phyloP scores from a whole-genome alignment of 1,284 basidiomycete genomes.

The Marasmius tenuissimus region DNA sequence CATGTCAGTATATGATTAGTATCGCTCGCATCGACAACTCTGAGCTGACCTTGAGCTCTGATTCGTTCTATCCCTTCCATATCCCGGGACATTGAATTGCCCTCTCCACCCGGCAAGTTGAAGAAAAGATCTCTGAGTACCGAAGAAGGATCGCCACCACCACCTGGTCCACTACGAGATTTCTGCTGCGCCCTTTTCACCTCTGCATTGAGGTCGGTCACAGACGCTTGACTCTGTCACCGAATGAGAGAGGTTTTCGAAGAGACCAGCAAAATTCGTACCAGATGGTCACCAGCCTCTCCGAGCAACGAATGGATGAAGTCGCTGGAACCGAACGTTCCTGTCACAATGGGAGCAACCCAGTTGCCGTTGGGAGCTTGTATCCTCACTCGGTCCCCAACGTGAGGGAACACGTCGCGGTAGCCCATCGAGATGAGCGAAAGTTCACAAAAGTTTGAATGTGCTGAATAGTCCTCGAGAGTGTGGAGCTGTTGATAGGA shows the following conservation, averaged over 20 bases:
- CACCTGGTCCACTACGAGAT: conserved; percentile 41
- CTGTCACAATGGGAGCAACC: conserved; percentile 86
- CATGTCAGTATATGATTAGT: background rate
- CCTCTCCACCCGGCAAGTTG: conserved; percentile 61
- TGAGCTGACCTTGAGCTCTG: conserved; percentile 49
- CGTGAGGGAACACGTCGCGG: conserved; percentile 83
- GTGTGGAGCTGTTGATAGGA: conserved; percentile 64
- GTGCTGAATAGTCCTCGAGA: conserved; percentile 85
- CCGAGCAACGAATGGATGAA: conserved; percentile 71
- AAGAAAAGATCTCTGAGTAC: conserved; percentile 55
- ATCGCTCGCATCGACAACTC: conserved; percentile 17
- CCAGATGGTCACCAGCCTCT: conserved; percentile 76
- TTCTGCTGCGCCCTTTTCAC: conserved; percentile 68
- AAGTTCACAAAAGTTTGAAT: conserved; percentile 88
- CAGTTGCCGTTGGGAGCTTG: conserved; percentile 75
- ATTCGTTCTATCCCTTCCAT: conserved; percentile 77
- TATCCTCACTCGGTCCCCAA: conserved; percentile 80
- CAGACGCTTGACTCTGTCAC: conserved; percentile 67
- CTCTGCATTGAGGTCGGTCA: conserved; percentile 84
- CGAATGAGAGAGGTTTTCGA: background rate
- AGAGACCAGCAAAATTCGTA: conserved; percentile 30
- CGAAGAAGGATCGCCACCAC: conserved; percentile 34
- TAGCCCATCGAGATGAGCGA: conserved; percentile 76
- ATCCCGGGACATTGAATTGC: conserved; percentile 66
- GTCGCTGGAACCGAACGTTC: conserved; percentile 86